phyloP scores from a whole-genome alignment of 108 stramenopile species.

The Cyclostephanos tholiformis region DNA sequence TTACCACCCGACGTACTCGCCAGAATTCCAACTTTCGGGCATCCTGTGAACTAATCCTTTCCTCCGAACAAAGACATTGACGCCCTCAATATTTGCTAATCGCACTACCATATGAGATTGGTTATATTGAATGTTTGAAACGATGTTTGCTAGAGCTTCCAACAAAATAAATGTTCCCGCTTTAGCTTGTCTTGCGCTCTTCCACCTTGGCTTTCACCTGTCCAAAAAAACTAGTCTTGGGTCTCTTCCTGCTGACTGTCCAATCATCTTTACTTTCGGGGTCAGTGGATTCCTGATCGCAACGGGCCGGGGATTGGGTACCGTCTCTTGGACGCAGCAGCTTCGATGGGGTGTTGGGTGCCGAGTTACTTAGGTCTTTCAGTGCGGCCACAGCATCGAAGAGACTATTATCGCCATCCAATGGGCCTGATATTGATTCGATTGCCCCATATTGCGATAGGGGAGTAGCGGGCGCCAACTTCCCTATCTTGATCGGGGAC shows the following conservation, averaged over 20 bases:
- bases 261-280: background rate
- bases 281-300: background rate
- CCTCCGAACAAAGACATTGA: too few relatives aligned
- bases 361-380: constrained; percentile 48
- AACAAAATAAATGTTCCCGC: background rate
- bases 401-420: constrained; percentile 44
- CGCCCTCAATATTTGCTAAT: too few relatives aligned
- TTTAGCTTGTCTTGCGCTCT: constrained; percentile 9
- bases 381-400: constrained; percentile 42
- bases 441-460: constrained; percentile 30
- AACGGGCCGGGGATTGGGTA: background rate
- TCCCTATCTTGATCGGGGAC: constrained; percentile 20
- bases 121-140: background rate
- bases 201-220: constrained; percentile 7
- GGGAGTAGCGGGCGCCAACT: constrained; percentile 25
- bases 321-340: constrained; percentile 10
- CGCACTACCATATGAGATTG: too few relatives aligned
- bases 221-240: constrained; percentile 12
- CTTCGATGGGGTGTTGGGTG: constrained; percentile 40
- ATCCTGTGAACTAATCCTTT: too few relatives aligned
- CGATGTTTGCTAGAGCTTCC: too few relatives aligned
- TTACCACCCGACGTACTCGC: too few relatives aligned
- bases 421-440: constrained; percentile 35
- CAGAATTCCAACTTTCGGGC: too few relatives aligned
- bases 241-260: constrained; percentile 8